These are phyloP conservation scores for Solanum raphanifolium DNA, from an alignment of 257 asterid species.

Conservation along the genomic window DNA sequence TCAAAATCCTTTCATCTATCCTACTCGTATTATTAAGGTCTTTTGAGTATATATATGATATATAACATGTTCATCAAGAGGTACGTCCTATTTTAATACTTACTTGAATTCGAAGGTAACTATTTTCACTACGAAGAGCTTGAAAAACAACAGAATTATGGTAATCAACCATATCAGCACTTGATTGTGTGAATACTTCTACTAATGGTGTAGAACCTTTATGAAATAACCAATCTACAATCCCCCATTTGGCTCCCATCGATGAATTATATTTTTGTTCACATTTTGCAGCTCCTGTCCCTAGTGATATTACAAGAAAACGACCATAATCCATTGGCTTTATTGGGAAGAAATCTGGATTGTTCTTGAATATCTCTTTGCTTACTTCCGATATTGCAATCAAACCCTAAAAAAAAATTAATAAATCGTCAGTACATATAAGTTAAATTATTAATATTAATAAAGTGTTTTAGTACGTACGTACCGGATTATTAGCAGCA, in stretches of 20 bases:
- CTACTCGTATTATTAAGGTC: not conserved
- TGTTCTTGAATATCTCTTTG: conserved; percentile 11
- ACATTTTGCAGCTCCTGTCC: conserved; percentile 29
- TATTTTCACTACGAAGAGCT: conserved; percentile 14
- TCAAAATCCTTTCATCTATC: not conserved
- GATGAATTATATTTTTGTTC: conserved; percentile 18
- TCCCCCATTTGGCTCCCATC: conserved; percentile 29
- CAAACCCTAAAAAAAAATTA: conserved; percentile 21
- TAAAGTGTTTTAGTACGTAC: conserved; percentile 16
- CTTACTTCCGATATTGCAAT: conserved; percentile 30
- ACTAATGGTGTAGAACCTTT: conserved; percentile 28
- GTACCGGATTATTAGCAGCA: conserved; percentile 47
- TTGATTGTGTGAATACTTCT: conserved; percentile 26
- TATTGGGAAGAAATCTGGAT: conserved; percentile 16
- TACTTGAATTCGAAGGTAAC: conserved; percentile 40
- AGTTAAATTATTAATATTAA: not conserved
- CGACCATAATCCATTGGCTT: conserved; percentile 19
- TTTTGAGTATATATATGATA: too few species aligned
- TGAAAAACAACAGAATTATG: conserved; percentile 32
- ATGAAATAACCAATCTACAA: conserved; percentile 22
- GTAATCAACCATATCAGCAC: conserved; percentile 40
- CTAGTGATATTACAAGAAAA: conserved; percentile 33
- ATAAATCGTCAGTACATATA: not conserved
- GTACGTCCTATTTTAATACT: not conserved
- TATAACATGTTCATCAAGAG: not conserved